Evolutionary conservation across 1,284 basidiomycete species (phyloP).

Genomic region (Ceratobasidium sp.): DNA sequence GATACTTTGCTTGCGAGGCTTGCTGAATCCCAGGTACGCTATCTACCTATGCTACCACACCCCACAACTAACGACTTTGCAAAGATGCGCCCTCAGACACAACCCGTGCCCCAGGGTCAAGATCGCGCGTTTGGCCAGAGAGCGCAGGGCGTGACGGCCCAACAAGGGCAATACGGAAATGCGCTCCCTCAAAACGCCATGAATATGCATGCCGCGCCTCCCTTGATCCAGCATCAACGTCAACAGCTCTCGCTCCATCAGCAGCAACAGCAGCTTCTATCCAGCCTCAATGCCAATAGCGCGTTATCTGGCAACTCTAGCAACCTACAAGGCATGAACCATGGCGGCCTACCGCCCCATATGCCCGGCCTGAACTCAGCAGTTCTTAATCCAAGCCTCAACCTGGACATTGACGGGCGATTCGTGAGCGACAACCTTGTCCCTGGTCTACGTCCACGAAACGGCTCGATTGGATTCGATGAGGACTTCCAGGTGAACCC

Average conservation of each 20-base stretch:
- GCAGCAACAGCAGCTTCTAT: slow-evolving; percentile 49
- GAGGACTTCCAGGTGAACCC: slow-evolving; percentile 53
- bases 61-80: neutral
- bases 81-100: slow-evolving; percentile 27
- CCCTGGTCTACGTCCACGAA: slow-evolving; percentile 73
- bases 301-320: neutral
- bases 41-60: neutral
- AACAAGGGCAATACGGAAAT: slow-evolving; percentile 26
- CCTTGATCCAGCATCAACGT: slow-evolving; percentile 50
- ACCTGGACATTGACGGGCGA: slow-evolving; percentile 59
- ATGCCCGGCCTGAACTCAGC: slow-evolving; percentile 14
- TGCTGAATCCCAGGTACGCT: slow-evolving; percentile 27
- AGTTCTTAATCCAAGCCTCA: slow-evolving; percentile 34
- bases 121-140: slow-evolving; percentile 32
- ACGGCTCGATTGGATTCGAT: slow-evolving; percentile 54
- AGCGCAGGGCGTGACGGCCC: neutral
- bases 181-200: slow-evolving; percentile 6
- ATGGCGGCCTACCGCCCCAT: neutral
- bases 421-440: slow-evolving; percentile 84
- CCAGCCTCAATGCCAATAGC: slow-evolving; percentile 27
- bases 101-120: slow-evolving; percentile 11
- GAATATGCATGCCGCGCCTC: slow-evolving; percentile 51
- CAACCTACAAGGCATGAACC: slow-evolving; percentile 9
- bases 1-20: slow-evolving; percentile 33
- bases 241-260: slow-evolving; percentile 51